Conservation (phyloP, 257 asterid species). For the Nicotiana sylvestris region DNA sequence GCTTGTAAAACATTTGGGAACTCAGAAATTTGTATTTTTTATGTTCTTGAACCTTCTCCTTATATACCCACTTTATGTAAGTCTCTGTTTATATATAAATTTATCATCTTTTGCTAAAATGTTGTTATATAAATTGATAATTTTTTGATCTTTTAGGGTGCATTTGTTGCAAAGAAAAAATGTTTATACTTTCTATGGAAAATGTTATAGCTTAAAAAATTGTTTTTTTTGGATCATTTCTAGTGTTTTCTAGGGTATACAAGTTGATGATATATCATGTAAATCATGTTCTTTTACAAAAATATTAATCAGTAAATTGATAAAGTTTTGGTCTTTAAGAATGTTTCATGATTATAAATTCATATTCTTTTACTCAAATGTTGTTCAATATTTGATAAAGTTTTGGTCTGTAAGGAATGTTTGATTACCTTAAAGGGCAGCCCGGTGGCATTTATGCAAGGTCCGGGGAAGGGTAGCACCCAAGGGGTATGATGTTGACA, state of each 20-base stretch:
- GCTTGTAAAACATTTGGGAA: conserved; percentile 40
- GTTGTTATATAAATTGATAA: neutral
- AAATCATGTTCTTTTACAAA: neutral
- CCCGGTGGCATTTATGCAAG: too few relatives aligned
- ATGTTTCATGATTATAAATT: neutral
- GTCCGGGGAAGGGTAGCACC: too few relatives aligned
- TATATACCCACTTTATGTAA: conserved; percentile 73
- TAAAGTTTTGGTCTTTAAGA: neutral
- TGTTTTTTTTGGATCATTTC: neutral
- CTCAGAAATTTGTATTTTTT: conserved; percentile 56
- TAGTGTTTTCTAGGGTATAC: neutral
- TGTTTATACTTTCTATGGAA: neutral
- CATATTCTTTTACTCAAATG: neutral
- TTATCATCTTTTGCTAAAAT: neutral
- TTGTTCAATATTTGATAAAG: neutral
- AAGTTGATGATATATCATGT: neutral
- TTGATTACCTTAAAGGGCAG: neutral
- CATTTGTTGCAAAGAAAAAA: neutral
- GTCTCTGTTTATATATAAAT: conserved; percentile 11
- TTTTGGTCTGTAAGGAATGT: neutral
- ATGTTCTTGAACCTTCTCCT: conserved; percentile 75
- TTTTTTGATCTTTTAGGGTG: neutral
- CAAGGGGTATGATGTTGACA: too few relatives aligned
- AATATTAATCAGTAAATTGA: neutral
- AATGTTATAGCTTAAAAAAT: neutral